Percentiles rank a stretch among this genome's conserved stretches.
These are phyloP conservation scores for Arachnomyces sp. DNA, from an alignment of 2,329 filamentous ascomycete genomes.

Conservation along the genomic window DNA sequence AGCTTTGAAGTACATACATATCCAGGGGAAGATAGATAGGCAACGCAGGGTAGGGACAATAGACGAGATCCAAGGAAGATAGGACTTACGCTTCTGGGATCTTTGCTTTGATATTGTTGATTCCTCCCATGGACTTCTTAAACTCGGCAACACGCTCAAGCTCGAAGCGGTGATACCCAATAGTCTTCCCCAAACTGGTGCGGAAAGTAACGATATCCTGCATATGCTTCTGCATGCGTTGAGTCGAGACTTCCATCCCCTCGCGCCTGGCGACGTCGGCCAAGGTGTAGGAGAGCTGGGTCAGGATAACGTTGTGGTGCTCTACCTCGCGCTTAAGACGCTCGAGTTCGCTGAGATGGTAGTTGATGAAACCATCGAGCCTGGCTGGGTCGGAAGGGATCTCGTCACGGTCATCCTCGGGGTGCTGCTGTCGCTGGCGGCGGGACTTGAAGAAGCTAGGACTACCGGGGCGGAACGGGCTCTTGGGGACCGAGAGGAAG, in stretches of 20 bases:
- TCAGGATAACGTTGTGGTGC: constrained; percentile 10
- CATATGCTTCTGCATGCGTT: constrained; percentile 9
- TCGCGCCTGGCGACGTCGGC: constrained; percentile 1
- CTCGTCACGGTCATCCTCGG: constrained; percentile 6
- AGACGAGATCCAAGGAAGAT: not conserved
- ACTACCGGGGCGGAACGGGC: not conserved
- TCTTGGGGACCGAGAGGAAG: not conserved
- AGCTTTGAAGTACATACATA: not conserved
- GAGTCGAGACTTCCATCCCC: constrained; percentile 5
- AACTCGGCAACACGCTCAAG: constrained; percentile 17
- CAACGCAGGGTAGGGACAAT: no score
- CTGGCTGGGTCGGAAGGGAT: constrained; percentile 13
- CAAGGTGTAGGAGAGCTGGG: constrained; percentile 10
- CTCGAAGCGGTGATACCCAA: constrained; percentile 17
- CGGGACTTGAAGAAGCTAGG: not conserved
- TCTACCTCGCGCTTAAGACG: constrained; percentile 19
- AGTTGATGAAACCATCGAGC: constrained; percentile 20
- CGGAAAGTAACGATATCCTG: constrained; percentile 10
- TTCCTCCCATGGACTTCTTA: constrained; percentile 2
- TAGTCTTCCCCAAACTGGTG: constrained; percentile 12
- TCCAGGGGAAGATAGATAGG: not conserved
- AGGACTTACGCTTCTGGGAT: constrained; percentile 7
- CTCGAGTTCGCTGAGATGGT: constrained; percentile 21
- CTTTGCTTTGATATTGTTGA: not conserved
- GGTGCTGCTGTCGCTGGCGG: constrained; percentile 1